Conservation (phyloP, 768 basidiomycete species). For the Myochromella boudieri region DNA sequence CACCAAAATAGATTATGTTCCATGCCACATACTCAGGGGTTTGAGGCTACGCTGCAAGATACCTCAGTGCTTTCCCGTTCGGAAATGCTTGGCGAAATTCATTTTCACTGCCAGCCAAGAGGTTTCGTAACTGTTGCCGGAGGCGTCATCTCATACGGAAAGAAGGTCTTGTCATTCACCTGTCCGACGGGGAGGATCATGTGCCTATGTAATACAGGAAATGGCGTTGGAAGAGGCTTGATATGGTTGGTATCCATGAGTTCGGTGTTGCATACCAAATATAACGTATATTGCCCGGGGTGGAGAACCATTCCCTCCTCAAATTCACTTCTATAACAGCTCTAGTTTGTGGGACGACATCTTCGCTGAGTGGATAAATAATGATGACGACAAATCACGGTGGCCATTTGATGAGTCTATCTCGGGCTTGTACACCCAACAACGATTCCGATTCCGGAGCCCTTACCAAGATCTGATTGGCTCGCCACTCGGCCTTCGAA, state of each 20-base stretch:
- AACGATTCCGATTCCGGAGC: too few species aligned
- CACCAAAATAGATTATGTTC: too few species aligned
- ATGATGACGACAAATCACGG: too few species aligned
- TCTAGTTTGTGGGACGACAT: neutral
- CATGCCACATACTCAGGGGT: too few species aligned
- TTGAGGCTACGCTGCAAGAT: too few species aligned
- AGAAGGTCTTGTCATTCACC: constrained; percentile 4
- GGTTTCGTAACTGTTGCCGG: constrained; percentile 1
- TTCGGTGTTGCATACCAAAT: too few species aligned
- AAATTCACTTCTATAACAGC: neutral
- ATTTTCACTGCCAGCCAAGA: constrained; percentile 2
- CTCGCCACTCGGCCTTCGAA: too few species aligned
- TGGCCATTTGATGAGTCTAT: too few species aligned
- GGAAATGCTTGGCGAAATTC: constrained; percentile 3
- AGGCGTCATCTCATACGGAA: constrained; percentile 1
- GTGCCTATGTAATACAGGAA: constrained; percentile 1
- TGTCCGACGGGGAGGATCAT: constrained; percentile 1
- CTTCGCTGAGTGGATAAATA: neutral
- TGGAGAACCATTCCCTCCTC: neutral
- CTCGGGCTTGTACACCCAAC: too few species aligned
- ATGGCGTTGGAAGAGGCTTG: constrained; percentile 2
- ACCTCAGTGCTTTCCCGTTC: constrained; percentile 10
- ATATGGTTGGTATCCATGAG: constrained; percentile 7
- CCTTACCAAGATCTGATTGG: too few species aligned
- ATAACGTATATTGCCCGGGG: too few species aligned